Base-by-base conservation (phyloP, 73 alveolate genomes). In the Paramecium sexaurelia region DNA sequence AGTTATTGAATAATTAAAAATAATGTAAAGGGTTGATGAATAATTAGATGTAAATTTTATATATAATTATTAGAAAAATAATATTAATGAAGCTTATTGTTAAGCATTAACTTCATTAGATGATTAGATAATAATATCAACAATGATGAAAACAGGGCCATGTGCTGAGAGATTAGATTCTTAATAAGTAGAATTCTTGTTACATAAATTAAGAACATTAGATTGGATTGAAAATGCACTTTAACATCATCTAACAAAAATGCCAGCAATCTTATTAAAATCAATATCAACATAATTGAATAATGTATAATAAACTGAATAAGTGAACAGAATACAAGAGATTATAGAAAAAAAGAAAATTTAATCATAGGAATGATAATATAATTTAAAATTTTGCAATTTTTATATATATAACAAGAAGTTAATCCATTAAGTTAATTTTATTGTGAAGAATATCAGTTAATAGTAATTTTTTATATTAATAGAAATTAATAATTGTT, bases 171-270 rank as follows among this genome's bases (percentile, higher is more conserved):
- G 90, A 2, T 22, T 78, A 33, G 90, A 78, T 43, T 78, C 90
- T 9, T 41, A 73, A 24, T 45, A 78, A 78, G 90, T 78, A 7
- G 90, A 78, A 43, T 78, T 17, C 40, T 78, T 78, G 41, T 33
- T 78, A 41, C 90, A 43, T 13, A 78, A 78, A 43, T 78, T 78
- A 45, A 78, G 90, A 78, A 78, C 90, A 39, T 40, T 78, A 78
- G 90, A 78, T 45, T 78, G 90, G 90, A 78, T 78, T 22, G 90
- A 78, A 43, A 78, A 78, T 78, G 69, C 90, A 40, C 71, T 78
- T 22, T 15, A 78, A 43, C 90, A 78, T 78, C 90, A 78, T 78
- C 41, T 78, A 19, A 75, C 90, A 24, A 78, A 24, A 78, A 78
- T 78, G 90, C 90, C 90, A 17, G 73, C 68, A 1, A 78, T 78